Evolutionary conservation across 257 asterid genomes (phyloP), one percentile per base, ranked within the genome.

Genomic region (Nicotiana obtusifolia): DNA sequence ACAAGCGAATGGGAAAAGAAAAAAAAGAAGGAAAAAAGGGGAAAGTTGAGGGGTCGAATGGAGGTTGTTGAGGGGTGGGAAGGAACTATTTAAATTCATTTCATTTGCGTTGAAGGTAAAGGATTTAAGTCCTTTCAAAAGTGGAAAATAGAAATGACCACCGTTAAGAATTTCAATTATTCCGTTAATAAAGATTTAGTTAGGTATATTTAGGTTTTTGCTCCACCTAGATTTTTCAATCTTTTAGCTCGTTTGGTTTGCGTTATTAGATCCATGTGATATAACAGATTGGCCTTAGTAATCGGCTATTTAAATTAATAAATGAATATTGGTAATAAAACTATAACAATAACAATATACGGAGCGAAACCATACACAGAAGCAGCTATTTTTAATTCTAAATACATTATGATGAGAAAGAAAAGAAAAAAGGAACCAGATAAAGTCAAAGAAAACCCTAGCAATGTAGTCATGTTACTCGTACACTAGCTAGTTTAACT

Each of bases 151-250:
- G 41, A 22, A 73, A 73, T 73, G 41, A 24, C 79, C 7, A 22
- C 16, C 37, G 26, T 73, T 47, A 73, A 14, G 7, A 47, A 14
- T 47, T 73, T 14, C 10, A 24, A 47, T 14, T 14, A 47, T 73
- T 73, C 20, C 19, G 24, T 24, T 73, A 73, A 22, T 73, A 47
- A 73, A 47, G 16, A 69, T 69, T 11, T 41, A 69, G 61, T 24
- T 73, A 47, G 79, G 79, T 24, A 73, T 73, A 47, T 44, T 73
- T 73, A 73, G 78, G 78, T 41, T 47, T 73, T 73, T 73, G 7
- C 78, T 47, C 78, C 20, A 22, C 22, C 22, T 22, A 47, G 17
- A 35, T 14, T 20, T 69, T 69, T 53, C 59, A 69, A 69, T 28
- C 41, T 64, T 64, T 64, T 28, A 35, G 41, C 15, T 4, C 47